phyloP scores from a whole-genome alignment of 768 basidiomycete genomes.

The Calocera viscosa region DNA sequence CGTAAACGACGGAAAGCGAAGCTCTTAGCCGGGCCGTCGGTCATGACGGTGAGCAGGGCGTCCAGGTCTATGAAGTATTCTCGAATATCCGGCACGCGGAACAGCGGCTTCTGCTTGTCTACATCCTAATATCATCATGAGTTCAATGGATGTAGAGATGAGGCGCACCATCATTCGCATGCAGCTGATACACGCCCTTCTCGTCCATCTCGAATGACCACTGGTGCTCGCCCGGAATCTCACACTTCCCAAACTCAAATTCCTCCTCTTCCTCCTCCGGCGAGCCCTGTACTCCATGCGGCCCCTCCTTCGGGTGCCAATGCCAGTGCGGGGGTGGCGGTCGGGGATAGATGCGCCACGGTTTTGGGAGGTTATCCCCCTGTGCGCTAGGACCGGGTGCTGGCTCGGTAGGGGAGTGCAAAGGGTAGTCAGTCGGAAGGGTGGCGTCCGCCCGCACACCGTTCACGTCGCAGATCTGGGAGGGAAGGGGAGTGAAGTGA shows the following conservation, averaged over 20 bases:
- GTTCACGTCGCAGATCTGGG: slow-evolving; percentile 48
- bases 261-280: slow-evolving; percentile 28
- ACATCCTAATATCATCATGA: slow-evolving; percentile 17
- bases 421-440: slow-evolving; percentile 25
- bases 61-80: slow-evolving; percentile 97
- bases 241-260: slow-evolving; percentile 59
- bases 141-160: slow-evolving; percentile 14
- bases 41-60: slow-evolving; percentile 75
- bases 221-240: slow-evolving; percentile 52
- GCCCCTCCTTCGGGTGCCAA: slow-evolving; percentile 38
- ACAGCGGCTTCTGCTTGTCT: slow-evolving; percentile 44
- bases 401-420: not conserved
- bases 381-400: slow-evolving; percentile 18
- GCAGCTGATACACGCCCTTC: slow-evolving; percentile 85
- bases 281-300: slow-evolving; percentile 10
- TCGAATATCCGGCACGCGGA: slow-evolving; percentile 68
- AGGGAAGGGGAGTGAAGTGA: slow-evolving; percentile 53
- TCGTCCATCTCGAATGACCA: slow-evolving; percentile 67
- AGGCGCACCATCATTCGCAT: slow-evolving; percentile 29
- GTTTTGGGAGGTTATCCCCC: slow-evolving; percentile 29
- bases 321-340: slow-evolving; percentile 97
- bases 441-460: slow-evolving; percentile 52
- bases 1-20: slow-evolving; percentile 86
- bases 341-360: slow-evolving; percentile 83
- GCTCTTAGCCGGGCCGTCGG: slow-evolving; percentile 91